These are phyloP conservation scores for Rhynchosporium agropyri DNA, from an alignment of 2,329 filamentous ascomycete species.

Conservation along the genomic window DNA sequence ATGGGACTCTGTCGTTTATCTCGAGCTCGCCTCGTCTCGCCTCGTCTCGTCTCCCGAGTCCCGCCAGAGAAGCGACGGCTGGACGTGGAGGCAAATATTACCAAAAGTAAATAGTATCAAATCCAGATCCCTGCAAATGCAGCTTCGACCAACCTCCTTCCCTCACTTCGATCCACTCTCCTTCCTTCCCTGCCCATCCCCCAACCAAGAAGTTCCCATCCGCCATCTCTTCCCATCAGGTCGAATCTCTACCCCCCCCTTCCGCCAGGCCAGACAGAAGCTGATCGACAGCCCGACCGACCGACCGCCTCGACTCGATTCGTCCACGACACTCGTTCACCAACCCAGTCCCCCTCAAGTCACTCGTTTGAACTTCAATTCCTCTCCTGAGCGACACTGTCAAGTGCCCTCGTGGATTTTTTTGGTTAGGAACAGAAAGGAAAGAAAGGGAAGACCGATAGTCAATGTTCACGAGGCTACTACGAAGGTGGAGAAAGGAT, in stretches of 20 bases:
- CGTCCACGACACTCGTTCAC: slow-evolving; percentile 19
- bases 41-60: not conserved
- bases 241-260: not conserved
- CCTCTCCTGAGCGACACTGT: slow-evolving; percentile 21
- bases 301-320: slow-evolving; percentile 6
- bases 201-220: not conserved
- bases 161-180: not conserved
- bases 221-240: not conserved
- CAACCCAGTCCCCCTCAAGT: slow-evolving; percentile 13
- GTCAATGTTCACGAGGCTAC: slow-evolving; percentile 21
- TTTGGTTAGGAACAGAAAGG: slow-evolving; percentile 27
- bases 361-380: slow-evolving; percentile 35
- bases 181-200: not conserved
- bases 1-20: not conserved
- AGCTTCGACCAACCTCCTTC: not conserved
- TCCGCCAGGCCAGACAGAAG: too few species aligned
- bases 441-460: not conserved
- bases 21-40: not conserved
- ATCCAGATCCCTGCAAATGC: not conserved
- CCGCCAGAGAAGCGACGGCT: slow-evolving; percentile 9
- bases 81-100: not conserved
- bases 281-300: not conserved
- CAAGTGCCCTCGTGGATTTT: slow-evolving; percentile 23
- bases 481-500: slow-evolving; percentile 24
- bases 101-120: not conserved